Evolutionary conservation across 1,284 basidiomycete genomes (phyloP).

Genomic region (Ceratobasidium sp.): DNA sequence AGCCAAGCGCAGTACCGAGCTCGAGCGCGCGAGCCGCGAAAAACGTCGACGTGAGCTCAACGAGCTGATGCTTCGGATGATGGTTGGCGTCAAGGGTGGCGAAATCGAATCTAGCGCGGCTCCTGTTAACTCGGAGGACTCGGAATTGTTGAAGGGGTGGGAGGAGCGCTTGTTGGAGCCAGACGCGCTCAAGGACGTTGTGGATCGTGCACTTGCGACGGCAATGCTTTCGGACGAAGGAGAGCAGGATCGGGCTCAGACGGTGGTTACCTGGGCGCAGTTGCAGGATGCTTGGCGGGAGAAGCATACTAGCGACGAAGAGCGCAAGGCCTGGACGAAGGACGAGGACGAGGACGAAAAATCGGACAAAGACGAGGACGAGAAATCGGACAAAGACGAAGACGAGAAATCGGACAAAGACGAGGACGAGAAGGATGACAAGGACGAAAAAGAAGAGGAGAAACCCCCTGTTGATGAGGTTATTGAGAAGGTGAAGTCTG

Average conservation of each 20-base stretch:
- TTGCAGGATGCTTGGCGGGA: slow-evolving; percentile 11
- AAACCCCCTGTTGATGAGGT: slow-evolving; percentile 65
- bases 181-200: slow-evolving; percentile 45
- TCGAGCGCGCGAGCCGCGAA: slow-evolving; percentile 73
- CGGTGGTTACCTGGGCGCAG: slow-evolving; percentile 81
- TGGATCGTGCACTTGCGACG: slow-evolving; percentile 54
- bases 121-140: slow-evolving; percentile 49
- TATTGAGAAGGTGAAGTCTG: slow-evolving; percentile 79
- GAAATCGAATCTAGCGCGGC: slow-evolving; percentile 67
- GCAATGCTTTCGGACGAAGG: slow-evolving; percentile 48
- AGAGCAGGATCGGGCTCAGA: slow-evolving; percentile 65
- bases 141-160: slow-evolving; percentile 6
- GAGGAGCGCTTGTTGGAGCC: not conserved
- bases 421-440: not conserved
- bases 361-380: not conserved
- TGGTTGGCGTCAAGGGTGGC: slow-evolving; percentile 75
- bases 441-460: slow-evolving; percentile 8
- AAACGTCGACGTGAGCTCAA: slow-evolving; percentile 79
- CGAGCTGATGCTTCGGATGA: slow-evolving; percentile 83
- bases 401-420: not conserved
- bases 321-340: slow-evolving; percentile 17
- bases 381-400: not conserved
- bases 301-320: not conserved
- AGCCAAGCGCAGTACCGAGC: slow-evolving; percentile 65
- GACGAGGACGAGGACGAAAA: not conserved